A percentile compares a stretch with the other conserved stretches of the same genome.
Conservation (phyloP, 805 yeast genomes). For the Ogataea angusta region DNA sequence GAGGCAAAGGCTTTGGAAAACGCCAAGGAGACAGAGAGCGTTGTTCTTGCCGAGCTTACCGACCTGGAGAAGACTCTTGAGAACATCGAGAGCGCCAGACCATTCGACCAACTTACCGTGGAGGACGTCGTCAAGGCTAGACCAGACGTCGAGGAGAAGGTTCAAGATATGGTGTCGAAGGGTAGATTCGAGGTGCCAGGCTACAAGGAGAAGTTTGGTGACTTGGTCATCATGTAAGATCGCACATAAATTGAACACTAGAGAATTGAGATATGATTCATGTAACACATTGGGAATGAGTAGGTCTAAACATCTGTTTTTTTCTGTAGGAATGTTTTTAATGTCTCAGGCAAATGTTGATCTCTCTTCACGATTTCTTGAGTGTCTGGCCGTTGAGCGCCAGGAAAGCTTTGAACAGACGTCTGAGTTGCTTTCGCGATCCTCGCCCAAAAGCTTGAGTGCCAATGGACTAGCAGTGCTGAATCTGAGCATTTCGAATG, state of each 20-base stretch:
- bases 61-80: constrained; percentile 84
- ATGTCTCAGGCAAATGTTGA: constrained; percentile 11
- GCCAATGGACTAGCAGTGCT: constrained; percentile 70
- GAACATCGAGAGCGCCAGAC: constrained; percentile 96
- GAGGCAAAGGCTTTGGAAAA: constrained; percentile 94
- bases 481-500: constrained; percentile 57
- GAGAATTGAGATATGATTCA: constrained; percentile 8
- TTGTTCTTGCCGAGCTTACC: constrained; percentile 80
- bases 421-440: constrained; percentile 38
- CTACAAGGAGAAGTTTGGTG: constrained; percentile 97
- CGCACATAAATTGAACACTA: constrained; percentile 10
- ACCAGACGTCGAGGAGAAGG: constrained; percentile 97
- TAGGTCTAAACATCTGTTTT: neutral
- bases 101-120: constrained; percentile 94
- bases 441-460: constrained; percentile 65
- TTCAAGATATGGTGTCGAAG: constrained; percentile 88
- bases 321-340: neutral
- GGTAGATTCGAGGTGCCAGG: constrained; percentile 99
- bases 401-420: constrained; percentile 51
- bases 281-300: neutral
- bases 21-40: constrained; percentile 88
- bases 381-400: constrained; percentile 46
- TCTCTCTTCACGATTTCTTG: constrained; percentile 37
- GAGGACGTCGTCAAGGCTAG: constrained; percentile 93
- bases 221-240: constrained; percentile 81